Conservation (phyloP, 75 land plant genomes). For the Pseudotsuga menziesii region DNA sequence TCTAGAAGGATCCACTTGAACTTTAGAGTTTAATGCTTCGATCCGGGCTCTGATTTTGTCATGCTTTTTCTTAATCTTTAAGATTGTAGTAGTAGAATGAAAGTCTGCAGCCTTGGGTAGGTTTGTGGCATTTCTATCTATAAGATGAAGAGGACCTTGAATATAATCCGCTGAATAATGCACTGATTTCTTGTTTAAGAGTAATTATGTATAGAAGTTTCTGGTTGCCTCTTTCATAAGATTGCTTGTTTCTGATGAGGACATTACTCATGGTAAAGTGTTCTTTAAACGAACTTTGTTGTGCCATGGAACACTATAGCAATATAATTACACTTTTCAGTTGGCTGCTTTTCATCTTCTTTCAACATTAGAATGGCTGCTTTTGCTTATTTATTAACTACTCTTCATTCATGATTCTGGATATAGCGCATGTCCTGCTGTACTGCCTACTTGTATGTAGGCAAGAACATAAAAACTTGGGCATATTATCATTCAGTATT, state of each 20-base stretch:
- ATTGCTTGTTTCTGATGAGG: too few species aligned
- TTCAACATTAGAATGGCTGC: background rate
- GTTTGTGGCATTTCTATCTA: background rate
- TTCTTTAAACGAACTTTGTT: background rate
- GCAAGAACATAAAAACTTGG: too few species aligned
- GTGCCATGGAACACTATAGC: background rate
- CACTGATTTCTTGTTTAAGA: too few species aligned
- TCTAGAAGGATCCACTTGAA: too few species aligned
- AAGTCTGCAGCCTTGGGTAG: background rate
- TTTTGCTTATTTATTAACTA: background rate
- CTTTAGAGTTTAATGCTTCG: too few species aligned
- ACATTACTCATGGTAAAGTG: background rate
- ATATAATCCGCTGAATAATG: background rate
- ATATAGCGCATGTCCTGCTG: background rate
- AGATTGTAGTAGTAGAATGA: background rate
- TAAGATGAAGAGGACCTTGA: background rate
- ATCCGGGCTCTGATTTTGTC: too few species aligned
- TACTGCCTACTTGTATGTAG: background rate
- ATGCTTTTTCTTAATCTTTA: too few species aligned
- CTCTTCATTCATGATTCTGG: background rate
- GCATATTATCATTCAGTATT: too few species aligned
- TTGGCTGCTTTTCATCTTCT: background rate
- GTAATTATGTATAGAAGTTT: background rate
- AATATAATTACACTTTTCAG: background rate
- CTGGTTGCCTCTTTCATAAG: background rate